phyloP scores from a whole-genome alignment of 164 flowering plant species.

The Chimonanthus praecox region DNA sequence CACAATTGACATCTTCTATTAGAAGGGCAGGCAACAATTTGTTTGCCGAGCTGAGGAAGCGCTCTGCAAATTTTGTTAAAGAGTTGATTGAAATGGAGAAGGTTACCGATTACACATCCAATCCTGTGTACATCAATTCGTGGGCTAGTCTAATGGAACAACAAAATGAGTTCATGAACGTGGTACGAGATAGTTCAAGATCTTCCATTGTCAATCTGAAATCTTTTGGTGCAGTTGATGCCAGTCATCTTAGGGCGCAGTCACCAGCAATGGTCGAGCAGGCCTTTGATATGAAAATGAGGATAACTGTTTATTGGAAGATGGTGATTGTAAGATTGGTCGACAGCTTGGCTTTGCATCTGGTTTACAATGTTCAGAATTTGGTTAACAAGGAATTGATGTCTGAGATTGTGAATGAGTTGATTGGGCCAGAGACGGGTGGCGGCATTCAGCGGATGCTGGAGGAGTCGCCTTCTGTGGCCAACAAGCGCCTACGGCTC shows the following conservation, averaged over 20 bases:
- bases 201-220: background rate
- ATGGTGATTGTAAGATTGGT: slow-evolving; percentile 26
- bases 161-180: slow-evolving; percentile 7
- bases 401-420: slow-evolving; percentile 17
- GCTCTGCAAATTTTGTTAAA: slow-evolving; percentile 10
- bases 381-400: slow-evolving; percentile 16
- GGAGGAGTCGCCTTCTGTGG: slow-evolving; percentile 26
- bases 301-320: slow-evolving; percentile 28
- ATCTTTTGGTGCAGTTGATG: slow-evolving; percentile 18
- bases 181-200: background rate
- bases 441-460: slow-evolving; percentile 26
- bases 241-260: slow-evolving; percentile 16
- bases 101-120: slow-evolving; percentile 28
- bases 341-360: slow-evolving; percentile 20
- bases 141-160: slow-evolving; percentile 21
- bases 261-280: slow-evolving; percentile 7
- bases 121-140: slow-evolving; percentile 18
- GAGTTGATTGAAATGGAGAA: slow-evolving; percentile 36
- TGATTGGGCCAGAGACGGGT: slow-evolving; percentile 21
- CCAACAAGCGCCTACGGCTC: slow-evolving; percentile 20
- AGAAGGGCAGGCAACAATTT: slow-evolving; percentile 20
- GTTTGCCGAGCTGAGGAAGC: slow-evolving; percentile 15
- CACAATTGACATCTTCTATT: slow-evolving; percentile 13
- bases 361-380: slow-evolving; percentile 12
- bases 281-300: slow-evolving; percentile 38